Evolutionary conservation across 495 filamentous ascomycete genomes (phyloP).

Genomic region (Rusavskia elegans): DNA sequence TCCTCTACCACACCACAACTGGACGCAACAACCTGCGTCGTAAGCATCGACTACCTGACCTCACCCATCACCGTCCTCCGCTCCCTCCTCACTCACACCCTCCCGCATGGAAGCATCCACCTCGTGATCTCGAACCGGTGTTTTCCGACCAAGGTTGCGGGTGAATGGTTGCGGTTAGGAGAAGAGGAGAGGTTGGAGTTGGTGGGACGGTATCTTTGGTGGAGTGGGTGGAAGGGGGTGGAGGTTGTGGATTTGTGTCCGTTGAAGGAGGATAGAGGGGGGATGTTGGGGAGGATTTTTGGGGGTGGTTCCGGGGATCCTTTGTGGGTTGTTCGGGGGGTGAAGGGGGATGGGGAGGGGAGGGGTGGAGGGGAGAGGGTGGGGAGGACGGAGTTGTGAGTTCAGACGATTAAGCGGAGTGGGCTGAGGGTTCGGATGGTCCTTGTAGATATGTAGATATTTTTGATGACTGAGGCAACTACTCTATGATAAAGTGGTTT

Average conservation of each 20-base stretch:
- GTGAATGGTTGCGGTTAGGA: conserved; percentile 17
- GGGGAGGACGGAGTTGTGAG: too few species aligned
- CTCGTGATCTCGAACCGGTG: conserved; percentile 31
- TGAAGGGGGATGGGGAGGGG: conserved; percentile 8
- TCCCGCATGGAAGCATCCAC: conserved; percentile 22
- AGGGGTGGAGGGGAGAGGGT: neutral
- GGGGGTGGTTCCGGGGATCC: conserved; percentile 13
- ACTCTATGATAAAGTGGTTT: too few species aligned
- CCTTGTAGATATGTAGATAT: too few species aligned
- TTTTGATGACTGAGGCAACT: too few species aligned
- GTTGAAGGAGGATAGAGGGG: conserved; percentile 13
- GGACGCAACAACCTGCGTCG: conserved; percentile 25
- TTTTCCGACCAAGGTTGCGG: conserved; percentile 27
- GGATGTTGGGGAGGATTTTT: conserved; percentile 12
- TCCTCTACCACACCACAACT: conserved; percentile 9
- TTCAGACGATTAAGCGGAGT: too few species aligned
- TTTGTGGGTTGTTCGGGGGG: conserved; percentile 19
- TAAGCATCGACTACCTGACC: conserved; percentile 29
- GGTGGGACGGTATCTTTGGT: conserved; percentile 30
- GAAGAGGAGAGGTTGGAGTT: conserved; percentile 22
- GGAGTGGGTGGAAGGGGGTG: conserved; percentile 26
- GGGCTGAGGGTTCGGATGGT: too few species aligned
- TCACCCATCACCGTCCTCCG: conserved; percentile 21
- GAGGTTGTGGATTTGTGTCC: conserved; percentile 29
- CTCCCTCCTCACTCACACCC: conserved; percentile 15